Evolutionary conservation across 345 rosid species (phyloP), one percentile per base, ranked within the genome.

Genomic region (Pistacia atlantica): DNA sequence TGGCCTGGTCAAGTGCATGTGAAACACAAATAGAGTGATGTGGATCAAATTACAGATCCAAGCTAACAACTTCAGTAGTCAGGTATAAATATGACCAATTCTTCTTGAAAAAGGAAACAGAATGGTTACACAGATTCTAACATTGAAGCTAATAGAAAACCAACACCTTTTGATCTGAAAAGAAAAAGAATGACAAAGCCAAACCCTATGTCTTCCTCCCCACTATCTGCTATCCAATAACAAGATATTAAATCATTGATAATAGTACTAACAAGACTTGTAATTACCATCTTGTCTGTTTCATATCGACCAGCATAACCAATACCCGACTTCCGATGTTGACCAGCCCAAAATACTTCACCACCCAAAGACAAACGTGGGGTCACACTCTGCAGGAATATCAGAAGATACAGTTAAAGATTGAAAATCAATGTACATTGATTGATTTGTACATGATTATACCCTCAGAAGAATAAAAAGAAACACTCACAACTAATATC

Each of bases 291-390:
- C 85, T 96, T 93, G 67, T 96, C 98, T 6, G 89, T 92, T 79
- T 88, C 97, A 72, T 92, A 93, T 73, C 98, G 89, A 67, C 90
- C 97, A 81, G 97, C 99, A 83, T 93, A 96, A 75, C 99, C 98
- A 78, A 92, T 69, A 60, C 99, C 99, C 1, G 99, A 96, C 86
- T 92, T 96, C 45, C 95, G 86, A 81, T 92, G 99, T 77, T 88
- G 97, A 86, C 99, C 99, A 66, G 97, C 93, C 98, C 97, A 96
- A 80, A 96, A 93, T 73, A 88, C 87, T 86, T 96, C 99, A 78
- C 97, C 97, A 64, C 97, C 99, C 88, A 96, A 75, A 64, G 98
- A 89, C 67, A 96, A 65, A 78, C 82, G 83, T 18, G 82, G 89
- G 45, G 95, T 90, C 80, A 93, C 92, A 81, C 89, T 90, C 99